These are phyloP conservation scores for Diaporthe caulivora DNA, from an alignment of 2,329 filamentous ascomycete genomes.

Conservation along the genomic window DNA sequence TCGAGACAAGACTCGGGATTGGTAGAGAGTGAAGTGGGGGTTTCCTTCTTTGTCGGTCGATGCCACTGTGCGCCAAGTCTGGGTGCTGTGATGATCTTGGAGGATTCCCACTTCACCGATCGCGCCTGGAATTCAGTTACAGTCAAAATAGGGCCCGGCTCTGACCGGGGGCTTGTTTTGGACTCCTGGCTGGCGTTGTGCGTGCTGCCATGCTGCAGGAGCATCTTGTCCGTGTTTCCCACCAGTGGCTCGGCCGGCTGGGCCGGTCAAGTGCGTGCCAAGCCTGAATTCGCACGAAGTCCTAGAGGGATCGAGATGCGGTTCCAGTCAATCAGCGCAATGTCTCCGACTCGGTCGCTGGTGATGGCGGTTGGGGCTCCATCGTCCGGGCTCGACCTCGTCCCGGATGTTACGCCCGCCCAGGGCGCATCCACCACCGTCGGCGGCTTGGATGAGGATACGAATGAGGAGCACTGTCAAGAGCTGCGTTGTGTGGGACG, in stretches of 20 bases:
- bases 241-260: constrained; percentile 12
- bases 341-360: not conserved
- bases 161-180: not conserved
- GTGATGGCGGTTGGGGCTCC: too few species aligned
- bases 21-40: constrained; percentile 18
- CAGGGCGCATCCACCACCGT: not conserved
- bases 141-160: not conserved
- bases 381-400: not conserved
- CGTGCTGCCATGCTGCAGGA: not conserved
- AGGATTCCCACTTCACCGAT: constrained; percentile 27
- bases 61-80: constrained; percentile 24
- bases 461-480: not conserved
- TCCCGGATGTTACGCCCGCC: not conserved
- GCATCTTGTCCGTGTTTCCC: constrained; percentile 16
- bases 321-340: not conserved
- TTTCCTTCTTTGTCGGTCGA: constrained; percentile 21
- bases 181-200: not conserved
- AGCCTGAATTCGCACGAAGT: constrained; percentile 1
- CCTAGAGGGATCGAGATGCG: not conserved
- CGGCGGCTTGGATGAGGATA: too few species aligned
- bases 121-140: constrained; percentile 18
- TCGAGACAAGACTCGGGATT: constrained; percentile 27
- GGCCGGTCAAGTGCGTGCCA: constrained; percentile 6
- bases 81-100: constrained; percentile 22
- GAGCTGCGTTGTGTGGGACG: not conserved